These are phyloP conservation scores for Lolium multiflorum DNA, from an alignment of 176 grass and related monocot species.

Conservation along the genomic window DNA sequence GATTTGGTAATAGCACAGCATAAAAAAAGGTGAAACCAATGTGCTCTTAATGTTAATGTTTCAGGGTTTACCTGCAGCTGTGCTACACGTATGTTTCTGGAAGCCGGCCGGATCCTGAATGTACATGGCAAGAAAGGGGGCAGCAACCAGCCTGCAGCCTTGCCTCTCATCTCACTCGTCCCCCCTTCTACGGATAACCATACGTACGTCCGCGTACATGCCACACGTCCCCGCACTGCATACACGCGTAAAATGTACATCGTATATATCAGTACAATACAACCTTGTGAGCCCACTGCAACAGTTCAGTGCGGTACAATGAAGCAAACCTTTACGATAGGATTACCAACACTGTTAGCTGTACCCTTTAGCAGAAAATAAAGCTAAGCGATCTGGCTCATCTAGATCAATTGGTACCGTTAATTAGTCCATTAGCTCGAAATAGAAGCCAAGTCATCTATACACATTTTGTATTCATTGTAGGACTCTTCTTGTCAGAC, in stretches of 20 bases:
- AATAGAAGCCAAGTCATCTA: neutral
- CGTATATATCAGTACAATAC: neutral
- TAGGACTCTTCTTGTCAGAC: neutral
- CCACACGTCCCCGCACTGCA: neutral
- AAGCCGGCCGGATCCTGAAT: neutral
- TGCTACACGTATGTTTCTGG: neutral
- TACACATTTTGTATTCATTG: neutral
- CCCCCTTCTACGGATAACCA: slow-evolving; percentile 46
- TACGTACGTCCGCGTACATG: neutral
- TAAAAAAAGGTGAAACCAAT: no score
- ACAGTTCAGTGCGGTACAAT: slow-evolving; percentile 36
- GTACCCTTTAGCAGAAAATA: neutral
- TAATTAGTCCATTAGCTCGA: slow-evolving; percentile 10
- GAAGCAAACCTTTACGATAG: neutral
- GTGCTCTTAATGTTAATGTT: no score
- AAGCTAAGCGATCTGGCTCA: neutral
- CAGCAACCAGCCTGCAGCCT: neutral
- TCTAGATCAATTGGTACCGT: neutral
- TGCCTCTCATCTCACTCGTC: slow-evolving; percentile 29
- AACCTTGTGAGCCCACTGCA: neutral
- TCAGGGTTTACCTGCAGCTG: neutral
- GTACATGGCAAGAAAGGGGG: neutral
- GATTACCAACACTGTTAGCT: no score
- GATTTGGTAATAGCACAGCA: neutral
- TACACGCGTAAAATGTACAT: neutral